Percentiles rank a stretch among this genome's conserved stretches.
Conservation (phyloP, 164 flowering plant species). For the Macadamia tetraphylla region DNA sequence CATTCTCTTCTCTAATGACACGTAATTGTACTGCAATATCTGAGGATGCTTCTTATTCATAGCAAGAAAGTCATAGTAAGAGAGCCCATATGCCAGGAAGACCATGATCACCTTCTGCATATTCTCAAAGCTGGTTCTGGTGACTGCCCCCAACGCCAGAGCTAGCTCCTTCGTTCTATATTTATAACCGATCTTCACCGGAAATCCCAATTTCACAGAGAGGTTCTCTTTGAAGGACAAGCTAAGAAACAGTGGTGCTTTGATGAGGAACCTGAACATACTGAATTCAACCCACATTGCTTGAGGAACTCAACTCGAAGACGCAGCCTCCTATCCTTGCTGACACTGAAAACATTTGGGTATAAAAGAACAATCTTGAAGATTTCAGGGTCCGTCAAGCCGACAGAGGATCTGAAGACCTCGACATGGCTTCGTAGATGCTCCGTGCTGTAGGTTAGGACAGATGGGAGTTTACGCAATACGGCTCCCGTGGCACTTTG, state of each 20-base stretch:
- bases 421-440: slow-evolving; percentile 49
- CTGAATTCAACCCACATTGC: slow-evolving; percentile 55
- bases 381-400: slow-evolving; percentile 44
- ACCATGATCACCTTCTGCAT: slow-evolving; percentile 60
- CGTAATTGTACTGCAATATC: slow-evolving; percentile 58
- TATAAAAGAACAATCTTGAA: slow-evolving; percentile 54
- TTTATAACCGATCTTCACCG: slow-evolving; percentile 67
- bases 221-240: slow-evolving; percentile 58
- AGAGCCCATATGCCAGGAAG: slow-evolving; percentile 55
- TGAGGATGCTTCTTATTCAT: slow-evolving; percentile 85
- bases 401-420: slow-evolving; percentile 55
- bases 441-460: slow-evolving; percentile 48
- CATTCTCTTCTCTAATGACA: slow-evolving; percentile 61
- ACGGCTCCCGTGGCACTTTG: slow-evolving; percentile 37
- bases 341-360: slow-evolving; percentile 58
- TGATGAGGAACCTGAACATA: slow-evolving; percentile 56
- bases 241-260: slow-evolving; percentile 65
- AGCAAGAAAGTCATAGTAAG: slow-evolving; percentile 43
- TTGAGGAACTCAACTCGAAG: slow-evolving; percentile 68
- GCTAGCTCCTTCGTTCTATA: slow-evolving; percentile 59
- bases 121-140: slow-evolving; percentile 71
- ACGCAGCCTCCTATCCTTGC: slow-evolving; percentile 58
- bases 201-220: slow-evolving; percentile 41
- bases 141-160: slow-evolving; percentile 61
- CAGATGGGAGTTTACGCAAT: slow-evolving; percentile 48